These are phyloP conservation scores for Plasmodium gonderi DNA, from an alignment of 169 alveolate species.

Conservation along the genomic window DNA sequence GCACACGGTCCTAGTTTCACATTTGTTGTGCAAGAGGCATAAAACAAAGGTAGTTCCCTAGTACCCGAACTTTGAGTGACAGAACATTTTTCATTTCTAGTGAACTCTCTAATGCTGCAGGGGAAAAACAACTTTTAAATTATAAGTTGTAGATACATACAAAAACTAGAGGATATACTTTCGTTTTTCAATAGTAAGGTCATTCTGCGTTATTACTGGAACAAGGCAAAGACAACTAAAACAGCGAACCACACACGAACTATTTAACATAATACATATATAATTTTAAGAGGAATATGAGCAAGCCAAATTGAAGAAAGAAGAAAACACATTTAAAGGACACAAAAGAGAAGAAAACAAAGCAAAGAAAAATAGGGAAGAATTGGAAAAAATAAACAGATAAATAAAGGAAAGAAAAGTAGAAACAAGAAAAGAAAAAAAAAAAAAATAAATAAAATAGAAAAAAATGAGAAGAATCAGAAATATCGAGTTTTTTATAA, in stretches of 20 bases:
- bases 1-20: background rate
- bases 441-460: background rate
- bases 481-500: conserved; percentile 6
- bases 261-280: background rate
- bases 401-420: background rate
- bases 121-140: too few relatives aligned
- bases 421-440: background rate
- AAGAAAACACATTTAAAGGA: background rate
- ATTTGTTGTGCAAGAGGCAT: background rate
- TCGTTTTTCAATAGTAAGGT: too few relatives aligned
- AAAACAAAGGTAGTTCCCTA: background rate
- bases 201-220: too few relatives aligned
- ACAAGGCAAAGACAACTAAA: background rate
- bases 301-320: background rate
- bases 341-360: background rate
- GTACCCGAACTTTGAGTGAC: background rate
- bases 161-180: too few relatives aligned
- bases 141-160: too few relatives aligned
- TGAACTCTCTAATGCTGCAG: background rate
- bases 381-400: conserved; percentile 14
- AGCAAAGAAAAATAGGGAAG: background rate
- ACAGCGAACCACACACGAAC: too few relatives aligned
- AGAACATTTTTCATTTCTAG: background rate
- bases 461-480: conserved; percentile 49
- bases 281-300: background rate